These are phyloP conservation scores for Xylogone sp. DNA, from an alignment of 2,329 filamentous ascomycete species.

Conservation along the genomic window DNA sequence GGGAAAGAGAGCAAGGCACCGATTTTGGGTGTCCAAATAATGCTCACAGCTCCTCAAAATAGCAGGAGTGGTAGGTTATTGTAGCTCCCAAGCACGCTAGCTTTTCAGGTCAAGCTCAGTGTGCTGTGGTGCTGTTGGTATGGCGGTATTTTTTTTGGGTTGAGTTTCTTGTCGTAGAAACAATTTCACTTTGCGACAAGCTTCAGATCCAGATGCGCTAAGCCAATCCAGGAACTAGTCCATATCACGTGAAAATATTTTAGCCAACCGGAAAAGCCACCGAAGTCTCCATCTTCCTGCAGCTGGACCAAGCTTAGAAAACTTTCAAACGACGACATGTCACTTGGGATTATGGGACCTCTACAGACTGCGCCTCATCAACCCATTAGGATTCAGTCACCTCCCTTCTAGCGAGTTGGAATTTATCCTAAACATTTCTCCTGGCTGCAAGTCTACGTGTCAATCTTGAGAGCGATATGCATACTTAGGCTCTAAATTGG, in stretches of 20 bases:
- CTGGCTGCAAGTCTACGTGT: no score
- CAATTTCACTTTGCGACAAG: neutral
- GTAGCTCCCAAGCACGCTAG: neutral
- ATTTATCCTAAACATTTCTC: no score
- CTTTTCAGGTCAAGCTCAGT: neutral
- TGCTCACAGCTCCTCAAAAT: neutral
- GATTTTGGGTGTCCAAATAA: neutral
- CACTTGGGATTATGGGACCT: no score
- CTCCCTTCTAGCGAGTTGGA: no score
- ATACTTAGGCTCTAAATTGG: no score
- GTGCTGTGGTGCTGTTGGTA: neutral
- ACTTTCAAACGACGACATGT: neutral
- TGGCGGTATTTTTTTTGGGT: neutral
- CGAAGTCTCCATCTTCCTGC: neutral
- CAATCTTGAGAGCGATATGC: no score
- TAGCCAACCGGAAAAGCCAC: neutral
- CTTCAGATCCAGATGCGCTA: neutral
- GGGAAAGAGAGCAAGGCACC: neutral
- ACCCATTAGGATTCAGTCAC: no score
- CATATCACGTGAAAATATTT: neutral
- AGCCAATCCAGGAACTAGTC: neutral
- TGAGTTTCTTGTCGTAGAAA: neutral
- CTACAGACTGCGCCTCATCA: no score
- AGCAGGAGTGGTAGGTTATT: neutral
- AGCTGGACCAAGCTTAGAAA: neutral